Evolutionary conservation across 441 rosid genomes (phyloP).

Genomic region (Isatis lusitanica): DNA sequence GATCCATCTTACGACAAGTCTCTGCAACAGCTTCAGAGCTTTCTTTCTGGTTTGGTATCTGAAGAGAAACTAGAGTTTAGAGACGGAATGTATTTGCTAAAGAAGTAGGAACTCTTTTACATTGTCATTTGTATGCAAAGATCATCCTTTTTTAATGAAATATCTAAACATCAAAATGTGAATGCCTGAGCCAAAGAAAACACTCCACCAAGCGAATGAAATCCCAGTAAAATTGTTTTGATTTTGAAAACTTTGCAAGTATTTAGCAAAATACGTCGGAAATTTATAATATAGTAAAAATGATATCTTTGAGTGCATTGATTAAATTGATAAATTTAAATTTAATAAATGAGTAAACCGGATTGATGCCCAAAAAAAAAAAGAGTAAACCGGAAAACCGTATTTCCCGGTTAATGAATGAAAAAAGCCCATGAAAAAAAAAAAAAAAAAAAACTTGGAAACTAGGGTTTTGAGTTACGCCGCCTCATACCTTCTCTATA

Average conservation of each 20-base stretch:
- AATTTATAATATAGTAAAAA: too few species aligned
- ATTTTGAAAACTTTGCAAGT: too few species aligned
- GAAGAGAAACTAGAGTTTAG: slow-evolving; percentile 88
- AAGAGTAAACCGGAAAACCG: neutral
- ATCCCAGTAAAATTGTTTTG: too few species aligned
- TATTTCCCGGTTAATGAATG: neutral
- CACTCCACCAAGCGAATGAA: neutral
- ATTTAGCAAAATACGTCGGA: too few species aligned
- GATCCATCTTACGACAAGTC: slow-evolving; percentile 94
- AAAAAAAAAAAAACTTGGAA: neutral
- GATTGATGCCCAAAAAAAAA: too few species aligned
- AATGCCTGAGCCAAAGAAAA: neutral
- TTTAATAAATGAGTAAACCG: neutral
- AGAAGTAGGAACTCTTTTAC: slow-evolving; percentile 49
- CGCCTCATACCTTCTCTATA: neutral
- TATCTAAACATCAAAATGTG: neutral
- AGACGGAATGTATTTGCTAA: slow-evolving; percentile 79
- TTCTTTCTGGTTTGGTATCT: slow-evolving; percentile 75
- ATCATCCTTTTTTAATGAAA: neutral
- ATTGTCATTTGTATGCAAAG: neutral
- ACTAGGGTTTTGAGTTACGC: slow-evolving; percentile 24
- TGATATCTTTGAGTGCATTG: neutral
- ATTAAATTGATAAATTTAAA: neutral
- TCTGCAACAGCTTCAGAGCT: slow-evolving; percentile 89
- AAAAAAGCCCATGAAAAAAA: too few species aligned